A percentile compares a stretch with the other conserved stretches of the same genome.
Evolutionary conservation across 2,329 filamentous ascomycete species (phyloP).

Genomic region (Trichoderma oligosporum): DNA sequence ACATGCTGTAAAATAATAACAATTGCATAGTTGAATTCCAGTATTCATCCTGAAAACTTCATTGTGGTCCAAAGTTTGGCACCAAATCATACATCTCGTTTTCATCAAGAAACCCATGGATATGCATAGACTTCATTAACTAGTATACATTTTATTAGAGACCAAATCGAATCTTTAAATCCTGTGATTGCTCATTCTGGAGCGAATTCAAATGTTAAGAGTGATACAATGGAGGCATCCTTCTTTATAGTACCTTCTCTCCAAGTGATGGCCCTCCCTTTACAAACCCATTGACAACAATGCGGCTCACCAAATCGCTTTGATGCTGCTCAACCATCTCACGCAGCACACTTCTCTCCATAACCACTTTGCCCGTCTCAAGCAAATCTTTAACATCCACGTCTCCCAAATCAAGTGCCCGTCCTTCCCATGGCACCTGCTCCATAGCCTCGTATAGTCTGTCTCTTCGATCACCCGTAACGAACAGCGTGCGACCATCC

Average conservation of each 20-base stretch:
- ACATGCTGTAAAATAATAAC: too few species aligned
- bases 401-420: constrained; percentile 66
- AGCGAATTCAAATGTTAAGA: too few species aligned
- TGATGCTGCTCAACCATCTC: constrained; percentile 69
- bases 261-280: constrained; percentile 35
- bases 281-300: constrained; percentile 43
- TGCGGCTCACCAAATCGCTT: constrained; percentile 56
- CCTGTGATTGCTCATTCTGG: too few species aligned
- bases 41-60: too few species aligned
- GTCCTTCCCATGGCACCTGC: constrained; percentile 61
- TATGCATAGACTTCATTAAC: background rate
- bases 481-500: constrained; percentile 69
- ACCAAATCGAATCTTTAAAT: too few species aligned
- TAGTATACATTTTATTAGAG: constrained; percentile 9
- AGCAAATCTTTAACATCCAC: constrained; percentile 95
- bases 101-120: background rate
- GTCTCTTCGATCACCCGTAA: constrained; percentile 59
- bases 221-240: background rate
- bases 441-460: constrained; percentile 65
- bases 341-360: constrained; percentile 78
- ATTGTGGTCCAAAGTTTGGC: too few species aligned
- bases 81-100: background rate
- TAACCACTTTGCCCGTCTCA: constrained; percentile 76
- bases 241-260: constrained; percentile 35
- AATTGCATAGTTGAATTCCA: too few species aligned